Percentiles rank a stretch among this genome's conserved stretches.
Conservation (phyloP, 1,284 basidiomycete species). For the Porogramme epimiltina region DNA sequence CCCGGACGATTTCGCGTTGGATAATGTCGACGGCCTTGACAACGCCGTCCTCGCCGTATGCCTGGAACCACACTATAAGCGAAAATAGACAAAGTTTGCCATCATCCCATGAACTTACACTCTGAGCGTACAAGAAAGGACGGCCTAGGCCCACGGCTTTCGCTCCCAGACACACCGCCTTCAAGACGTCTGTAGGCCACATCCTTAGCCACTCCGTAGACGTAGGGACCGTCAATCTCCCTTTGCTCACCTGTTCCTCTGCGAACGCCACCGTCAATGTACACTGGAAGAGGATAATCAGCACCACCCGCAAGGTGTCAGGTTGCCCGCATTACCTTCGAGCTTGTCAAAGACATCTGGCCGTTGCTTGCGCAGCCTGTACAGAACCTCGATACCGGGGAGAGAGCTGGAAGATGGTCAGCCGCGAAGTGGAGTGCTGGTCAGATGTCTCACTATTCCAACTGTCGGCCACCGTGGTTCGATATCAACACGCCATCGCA, state of each 20-base stretch:
- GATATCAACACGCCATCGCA: conserved; percentile 88
- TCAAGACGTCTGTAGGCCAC: conserved; percentile 68
- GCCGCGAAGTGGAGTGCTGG: neutral
- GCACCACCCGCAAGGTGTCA: neutral
- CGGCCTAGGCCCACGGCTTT: conserved; percentile 89
- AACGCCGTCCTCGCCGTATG: conserved; percentile 85
- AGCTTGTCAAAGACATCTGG: conserved; percentile 77
- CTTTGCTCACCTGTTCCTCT: conserved; percentile 71
- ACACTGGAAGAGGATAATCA: conserved; percentile 51
- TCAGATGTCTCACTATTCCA: conserved; percentile 65
- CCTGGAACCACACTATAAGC: conserved; percentile 39
- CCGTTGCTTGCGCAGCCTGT: conserved; percentile 68
- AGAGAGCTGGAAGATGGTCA: conserved; percentile 47
- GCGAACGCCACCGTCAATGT: conserved; percentile 86
- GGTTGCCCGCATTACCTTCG: conserved; percentile 52
- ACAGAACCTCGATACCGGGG: conserved; percentile 76
- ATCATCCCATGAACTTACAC: conserved; percentile 48
- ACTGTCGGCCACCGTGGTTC: conserved; percentile 90
- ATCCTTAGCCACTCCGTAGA: neutral
- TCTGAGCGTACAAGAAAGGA: conserved; percentile 90
- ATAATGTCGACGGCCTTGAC: conserved; percentile 74
- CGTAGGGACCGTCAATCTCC: neutral
- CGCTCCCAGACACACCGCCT: conserved; percentile 90
- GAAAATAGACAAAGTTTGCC: too few relatives aligned
- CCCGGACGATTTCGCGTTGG: conserved; percentile 78